Conservation (phyloP, 495 filamentous ascomycete genomes). For the Hypoxylon lienhwacheense region DNA sequence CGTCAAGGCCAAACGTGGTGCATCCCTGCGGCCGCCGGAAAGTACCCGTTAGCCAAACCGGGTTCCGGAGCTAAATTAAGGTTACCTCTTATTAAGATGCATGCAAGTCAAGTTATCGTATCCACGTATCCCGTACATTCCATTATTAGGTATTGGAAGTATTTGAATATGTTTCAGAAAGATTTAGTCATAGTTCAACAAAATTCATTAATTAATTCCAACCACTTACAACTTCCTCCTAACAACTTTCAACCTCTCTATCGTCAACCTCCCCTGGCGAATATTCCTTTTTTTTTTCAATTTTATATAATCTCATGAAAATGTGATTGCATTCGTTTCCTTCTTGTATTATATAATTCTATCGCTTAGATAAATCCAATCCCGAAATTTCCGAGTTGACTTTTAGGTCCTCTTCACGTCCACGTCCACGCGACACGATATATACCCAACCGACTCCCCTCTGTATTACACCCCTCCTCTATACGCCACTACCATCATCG, state of each 20-base stretch:
- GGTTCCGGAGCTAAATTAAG: constrained; percentile 10
- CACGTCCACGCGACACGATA: neutral
- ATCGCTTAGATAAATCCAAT: constrained; percentile 13
- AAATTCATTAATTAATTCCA: neutral
- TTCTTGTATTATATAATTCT: neutral
- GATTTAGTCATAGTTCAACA: too few species aligned
- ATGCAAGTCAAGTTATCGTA: too few species aligned
- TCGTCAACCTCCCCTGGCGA: neutral
- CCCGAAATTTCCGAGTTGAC: constrained; percentile 9
- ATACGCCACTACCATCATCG: neutral
- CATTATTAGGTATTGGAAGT: too few species aligned
- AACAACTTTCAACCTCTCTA: too few species aligned
- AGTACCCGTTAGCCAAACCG: constrained; percentile 23
- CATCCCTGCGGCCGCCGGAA: constrained; percentile 24
- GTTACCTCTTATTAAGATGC: constrained; percentile 12
- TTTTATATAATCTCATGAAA: constrained; percentile 7
- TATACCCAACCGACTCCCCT: constrained; percentile 18
- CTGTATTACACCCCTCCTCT: neutral
- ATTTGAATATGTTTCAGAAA: too few species aligned
- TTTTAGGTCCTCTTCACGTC: neutral
- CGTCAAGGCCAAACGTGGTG: constrained; percentile 2
- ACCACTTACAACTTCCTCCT: constrained; percentile 1
- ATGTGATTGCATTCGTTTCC: constrained; percentile 23
- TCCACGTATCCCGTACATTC: too few species aligned
- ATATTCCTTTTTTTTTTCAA: constrained; percentile 7